phyloP scores from a whole-genome alignment of 177 flowering plant species.

The Tripterygium wilfordii region DNA sequence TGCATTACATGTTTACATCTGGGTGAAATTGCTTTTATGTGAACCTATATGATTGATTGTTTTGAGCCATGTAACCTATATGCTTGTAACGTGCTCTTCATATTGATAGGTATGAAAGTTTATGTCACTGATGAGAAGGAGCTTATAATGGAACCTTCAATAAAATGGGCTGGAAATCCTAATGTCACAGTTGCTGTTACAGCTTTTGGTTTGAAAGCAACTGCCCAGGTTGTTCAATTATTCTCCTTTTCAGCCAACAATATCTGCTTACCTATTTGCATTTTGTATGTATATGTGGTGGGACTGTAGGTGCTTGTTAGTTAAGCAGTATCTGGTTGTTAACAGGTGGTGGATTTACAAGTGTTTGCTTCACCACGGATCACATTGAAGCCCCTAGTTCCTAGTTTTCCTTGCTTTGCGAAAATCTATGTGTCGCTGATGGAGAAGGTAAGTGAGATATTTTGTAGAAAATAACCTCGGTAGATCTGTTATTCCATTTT shows the following conservation, averaged over 20 bases:
- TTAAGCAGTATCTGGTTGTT: no score
- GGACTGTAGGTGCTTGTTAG: no score
- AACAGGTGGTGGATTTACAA: conserved; percentile 85
- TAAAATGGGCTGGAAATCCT: conserved; percentile 98
- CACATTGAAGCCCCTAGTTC: conserved; percentile 92
- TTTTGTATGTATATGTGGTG: no score
- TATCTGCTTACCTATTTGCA: no score
- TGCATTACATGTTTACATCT: no score
- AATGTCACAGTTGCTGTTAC: conserved; percentile 62
- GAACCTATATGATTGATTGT: no score
- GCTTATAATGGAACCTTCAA: conserved; percentile 81
- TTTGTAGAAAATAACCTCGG: not conserved
- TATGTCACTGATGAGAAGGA: conserved; percentile 93
- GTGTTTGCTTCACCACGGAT: conserved; percentile 81
- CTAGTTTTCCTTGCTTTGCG: conserved; percentile 91
- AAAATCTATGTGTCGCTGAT: conserved; percentile 80
- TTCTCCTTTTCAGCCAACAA: no score
- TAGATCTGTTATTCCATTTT: not conserved
- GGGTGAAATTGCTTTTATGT: no score
- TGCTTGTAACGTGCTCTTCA: no score
- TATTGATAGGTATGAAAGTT: conserved; percentile 99
- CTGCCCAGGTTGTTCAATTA: conserved; percentile 54
- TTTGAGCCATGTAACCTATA: no score
- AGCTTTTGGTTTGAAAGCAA: conserved; percentile 89
- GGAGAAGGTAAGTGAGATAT: conserved; percentile 65